Conservation (phyloP, 2,329 filamentous ascomycete genomes). For the Plectosphaerella sp. region DNA sequence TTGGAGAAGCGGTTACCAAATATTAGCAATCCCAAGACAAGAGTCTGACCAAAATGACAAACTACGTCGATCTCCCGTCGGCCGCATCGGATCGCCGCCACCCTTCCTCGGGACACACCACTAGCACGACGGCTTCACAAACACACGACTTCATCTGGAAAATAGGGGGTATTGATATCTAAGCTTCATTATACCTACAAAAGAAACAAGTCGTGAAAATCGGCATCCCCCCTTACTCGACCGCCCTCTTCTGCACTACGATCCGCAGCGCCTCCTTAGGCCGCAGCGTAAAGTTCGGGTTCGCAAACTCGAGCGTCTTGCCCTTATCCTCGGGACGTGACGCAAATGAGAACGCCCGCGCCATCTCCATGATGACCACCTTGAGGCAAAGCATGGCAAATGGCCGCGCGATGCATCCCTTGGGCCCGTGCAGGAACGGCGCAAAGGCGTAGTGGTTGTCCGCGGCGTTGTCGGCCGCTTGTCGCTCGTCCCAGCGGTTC, state of each 20-base stretch:
- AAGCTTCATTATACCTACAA: no score
- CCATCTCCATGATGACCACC: slow-evolving; percentile 8
- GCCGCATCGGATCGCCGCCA: no score
- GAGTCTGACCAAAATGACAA: no score
- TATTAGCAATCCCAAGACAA: no score
- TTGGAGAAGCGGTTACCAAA: no score
- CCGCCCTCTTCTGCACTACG: slow-evolving; percentile 3
- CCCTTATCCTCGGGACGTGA: slow-evolving; percentile 3
- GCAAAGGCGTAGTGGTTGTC: slow-evolving; percentile 17
- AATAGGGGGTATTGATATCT: no score
- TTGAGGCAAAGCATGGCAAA: slow-evolving; percentile 11
- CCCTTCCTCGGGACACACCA: no score
- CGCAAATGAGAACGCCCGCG: slow-evolving; percentile 6
- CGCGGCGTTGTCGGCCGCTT: slow-evolving; percentile 11
- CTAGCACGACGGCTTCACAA: no score
- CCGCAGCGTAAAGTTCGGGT: slow-evolving; percentile 11
- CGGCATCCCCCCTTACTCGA: not conserved
- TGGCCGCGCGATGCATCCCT: slow-evolving; percentile 11
- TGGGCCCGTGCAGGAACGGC: slow-evolving; percentile 16
- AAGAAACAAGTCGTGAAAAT: not conserved
- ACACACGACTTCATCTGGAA: no score
- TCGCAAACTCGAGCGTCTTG: slow-evolving; percentile 3
- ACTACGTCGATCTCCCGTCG: no score
- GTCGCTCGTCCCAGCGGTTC: slow-evolving; percentile 20
- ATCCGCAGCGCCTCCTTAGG: slow-evolving; percentile 8